Evolutionary conservation across 768 basidiomycete species (phyloP), one percentile per base, ranked within the genome.

Genomic region (Hirschioporus abietinus): DNA sequence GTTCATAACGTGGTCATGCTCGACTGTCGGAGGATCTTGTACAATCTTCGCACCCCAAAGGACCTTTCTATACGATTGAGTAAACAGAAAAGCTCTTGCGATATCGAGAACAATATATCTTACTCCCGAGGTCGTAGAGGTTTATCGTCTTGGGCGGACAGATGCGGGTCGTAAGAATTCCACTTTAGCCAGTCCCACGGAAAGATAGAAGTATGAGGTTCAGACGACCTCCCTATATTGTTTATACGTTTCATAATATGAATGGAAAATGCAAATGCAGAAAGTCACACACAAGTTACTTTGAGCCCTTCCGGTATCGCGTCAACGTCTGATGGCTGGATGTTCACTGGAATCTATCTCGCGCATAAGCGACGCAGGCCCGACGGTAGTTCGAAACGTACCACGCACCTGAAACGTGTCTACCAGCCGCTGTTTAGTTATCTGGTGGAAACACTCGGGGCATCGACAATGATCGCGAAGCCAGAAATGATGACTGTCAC

Each of bases 401-500:
- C 18, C 9, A 69, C 82, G 30, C 70, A 91, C 96, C 69, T 92
- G 88, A 70, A 90, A 93, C 0, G 95, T 94, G 72, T 92, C 88
- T 64, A 94, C 79, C 10, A 98, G 76, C n/a, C 96, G 83, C 76
- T 98, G 96, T 73, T 93, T 96, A 20, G 96, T 98, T 67, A 88
- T 74, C 0, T 89, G 80, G 76, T 98, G 96, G 73, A 92, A 96
- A 76, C 95, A 96, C 63, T 86, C 79, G 6, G 89, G 79, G 75
- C 95, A 97, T 35, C 95, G 84, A 74, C 96, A 99, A 70, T 98
- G 96, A 73, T 98, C 96, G 59, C 93, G 82, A 25, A 98, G 79
- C 91, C 94, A 97, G 57, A 94, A 85, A 72, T 95, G 88, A 74
- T 96, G 93, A 73, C 96, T 98, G 20, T 59, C 58, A 59, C 25